A percentile compares a stretch with the other conserved stretches of the same genome.
Conservation (phyloP, 345 rosid species). For the Linum tenue region DNA sequence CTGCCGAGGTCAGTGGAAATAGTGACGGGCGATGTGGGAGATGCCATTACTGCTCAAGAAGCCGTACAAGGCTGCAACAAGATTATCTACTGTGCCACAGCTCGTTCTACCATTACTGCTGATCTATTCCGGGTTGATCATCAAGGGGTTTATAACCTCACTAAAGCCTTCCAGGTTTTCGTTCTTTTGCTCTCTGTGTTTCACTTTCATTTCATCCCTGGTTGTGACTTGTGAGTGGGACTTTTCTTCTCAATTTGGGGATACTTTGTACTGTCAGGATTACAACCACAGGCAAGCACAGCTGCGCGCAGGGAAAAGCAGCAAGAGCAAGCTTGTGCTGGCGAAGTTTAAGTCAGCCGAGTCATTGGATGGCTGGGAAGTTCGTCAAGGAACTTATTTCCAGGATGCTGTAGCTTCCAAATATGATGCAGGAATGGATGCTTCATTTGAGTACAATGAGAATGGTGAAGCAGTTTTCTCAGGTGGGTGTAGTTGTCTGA, state of each 20-base stretch:
- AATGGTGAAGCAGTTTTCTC: constrained; percentile 78
- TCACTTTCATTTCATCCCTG: neutral
- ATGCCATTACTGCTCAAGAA: constrained; percentile 49
- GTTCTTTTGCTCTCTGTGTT: neutral
- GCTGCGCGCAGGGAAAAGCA: constrained; percentile 79
- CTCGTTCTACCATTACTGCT: constrained; percentile 79
- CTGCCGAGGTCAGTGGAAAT: constrained; percentile 89
- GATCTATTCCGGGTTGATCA: constrained; percentile 87
- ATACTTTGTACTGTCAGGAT: constrained; percentile 33
- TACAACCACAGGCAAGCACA: constrained; percentile 80
- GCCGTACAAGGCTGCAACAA: constrained; percentile 86
- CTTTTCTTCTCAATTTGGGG: neutral
- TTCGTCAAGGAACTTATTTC: constrained; percentile 83
- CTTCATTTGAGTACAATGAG: constrained; percentile 77
- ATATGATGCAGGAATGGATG: constrained; percentile 95
- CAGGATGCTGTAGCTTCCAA: constrained; percentile 71
- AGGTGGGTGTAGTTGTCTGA: constrained; percentile 28
- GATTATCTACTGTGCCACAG: constrained; percentile 88
- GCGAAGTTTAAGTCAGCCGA: constrained; percentile 69
- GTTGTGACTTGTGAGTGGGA: neutral
- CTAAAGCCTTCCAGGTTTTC: constrained; percentile 77
- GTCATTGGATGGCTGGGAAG: constrained; percentile 74
- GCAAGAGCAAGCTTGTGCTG: constrained; percentile 89
- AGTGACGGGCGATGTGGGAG: constrained; percentile 82
- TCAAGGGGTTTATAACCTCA: constrained; percentile 78